Percentiles rank a stretch among this genome's conserved stretches.
Evolutionary conservation across 192 early-diverging fungal species (phyloP).

Genomic region (Coemansia sp.): DNA sequence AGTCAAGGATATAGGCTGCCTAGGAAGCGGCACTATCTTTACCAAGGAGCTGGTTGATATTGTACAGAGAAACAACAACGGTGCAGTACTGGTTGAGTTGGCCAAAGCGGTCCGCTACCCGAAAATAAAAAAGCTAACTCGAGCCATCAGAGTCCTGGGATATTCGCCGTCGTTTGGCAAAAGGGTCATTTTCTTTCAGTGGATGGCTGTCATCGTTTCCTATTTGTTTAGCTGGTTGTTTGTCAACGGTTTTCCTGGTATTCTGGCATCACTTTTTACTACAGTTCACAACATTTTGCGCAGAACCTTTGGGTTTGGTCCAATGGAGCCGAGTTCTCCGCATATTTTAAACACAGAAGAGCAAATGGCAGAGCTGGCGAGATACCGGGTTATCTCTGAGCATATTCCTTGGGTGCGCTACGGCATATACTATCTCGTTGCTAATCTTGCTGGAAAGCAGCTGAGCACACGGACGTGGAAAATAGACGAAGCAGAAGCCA

Average conservation of each 20-base stretch:
- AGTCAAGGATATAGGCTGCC: conserved; percentile 3
- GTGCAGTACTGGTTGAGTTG: conserved; percentile 5
- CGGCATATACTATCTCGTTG: conserved; percentile 20
- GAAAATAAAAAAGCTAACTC: conserved; percentile 8
- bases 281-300: too few species aligned
- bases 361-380: conserved; percentile 25
- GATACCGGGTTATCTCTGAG: conserved; percentile 13
- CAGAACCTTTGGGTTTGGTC: background rate
- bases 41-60: conserved; percentile 18
- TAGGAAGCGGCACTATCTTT: background rate
- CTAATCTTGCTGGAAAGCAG: conserved; percentile 6
- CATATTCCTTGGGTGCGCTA: conserved; percentile 30
- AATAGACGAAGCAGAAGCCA: background rate
- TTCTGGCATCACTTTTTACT: background rate
- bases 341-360: too few species aligned
- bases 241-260: background rate
- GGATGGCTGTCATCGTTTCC: conserved; percentile 8
- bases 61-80: conserved; percentile 12
- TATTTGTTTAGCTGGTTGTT: background rate
- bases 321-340: background rate
- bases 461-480: conserved; percentile 14
- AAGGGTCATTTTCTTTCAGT: conserved; percentile 25
- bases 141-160: conserved; percentile 3
- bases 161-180: conserved; percentile 19
- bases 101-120: conserved; percentile 22